Base-by-base conservation (phyloP, 2,329 filamentous ascomycete species). In the Beauveria australis region DNA sequence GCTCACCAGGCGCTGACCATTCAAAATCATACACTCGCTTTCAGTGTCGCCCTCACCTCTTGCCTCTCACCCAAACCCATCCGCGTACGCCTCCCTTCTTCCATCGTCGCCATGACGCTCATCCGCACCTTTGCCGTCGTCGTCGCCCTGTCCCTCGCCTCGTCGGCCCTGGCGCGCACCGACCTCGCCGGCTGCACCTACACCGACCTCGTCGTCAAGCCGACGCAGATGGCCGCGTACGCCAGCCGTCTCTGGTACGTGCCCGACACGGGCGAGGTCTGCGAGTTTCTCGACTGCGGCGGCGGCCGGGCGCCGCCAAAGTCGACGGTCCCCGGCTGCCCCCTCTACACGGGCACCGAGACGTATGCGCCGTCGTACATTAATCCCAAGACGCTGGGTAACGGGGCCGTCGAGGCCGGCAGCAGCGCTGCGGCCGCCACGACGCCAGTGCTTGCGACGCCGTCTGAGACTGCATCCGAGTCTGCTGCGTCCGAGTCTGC, bases 271-370 rank as follows among this genome's bases (percentile, higher is more conserved):
- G 84, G 85, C 69, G 85, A 88, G 75, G 76, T 88, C 69, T 89
- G 86, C 78, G 76, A 76, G 12, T 68, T 83, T 63, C 78, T 85
- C 65, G 86, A 89, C 79, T 89, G 86, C 72, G 86, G 86, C 61
- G 86, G 86, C 64, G 86, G 85, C 60, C 78, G 81, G 51, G 86
- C 85, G 9, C 83, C 86, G 3, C 81, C 84, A 63, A 88, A 84
- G 76, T 83, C 81, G 18, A 80, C 78, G 28, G 80, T 85, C 24
- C 86, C 86, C 1, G 86, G 85, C 2, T 89, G 86, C 67, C 67
- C 72, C 2, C 67, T 60, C 4, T 87, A 87, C 75, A 66, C 69
- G 2, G 84, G 84, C 64, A 84, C 82, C 12, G 54, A 26, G 12
- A 57, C 54, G 43, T 57, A 57, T 44, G 3, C 28, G 80, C 80